Evolutionary conservation across 768 basidiomycete species (phyloP), one percentile per base, ranked within the genome.

Genomic region (Phlegmacium glaucopus): DNA sequence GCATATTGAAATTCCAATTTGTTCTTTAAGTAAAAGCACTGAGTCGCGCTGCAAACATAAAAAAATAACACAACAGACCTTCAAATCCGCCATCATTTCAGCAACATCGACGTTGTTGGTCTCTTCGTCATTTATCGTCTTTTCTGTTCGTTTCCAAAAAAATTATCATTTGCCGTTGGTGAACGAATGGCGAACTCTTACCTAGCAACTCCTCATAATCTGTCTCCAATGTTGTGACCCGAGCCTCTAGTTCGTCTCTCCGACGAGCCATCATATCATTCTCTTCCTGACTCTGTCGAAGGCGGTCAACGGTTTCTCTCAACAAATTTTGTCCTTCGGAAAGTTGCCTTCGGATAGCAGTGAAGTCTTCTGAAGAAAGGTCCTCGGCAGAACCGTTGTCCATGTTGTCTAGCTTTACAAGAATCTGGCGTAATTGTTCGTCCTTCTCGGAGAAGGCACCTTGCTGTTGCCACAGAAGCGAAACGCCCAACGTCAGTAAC

Each of bases 121-220:
- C 60, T 93, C 91, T 62, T 94, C 93, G 42, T 93, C 90, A 52
- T 86, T 78, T 42, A 94, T 91, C 7, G 87, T 90, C 72, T 94
- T 94, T 75, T 95, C 93, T 93, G 70, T 51, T 54, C 37, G 28
- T 15, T 39, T 47, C n/a, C 57, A 49, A 32, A 39, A 47, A 49
- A 29, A 29, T 29, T 42, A 42, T 11, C 51, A 37, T 15, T 22
- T 9, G 22, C 26, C 32, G n/a, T 34, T 34, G 3, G 32, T 6
- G n/a, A 15, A 4, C 12, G 17, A 15, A 17, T 18, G 22, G 3
- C 5, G 22, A 3, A 15, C 15, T 71, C 83, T 54, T 53, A 93
- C 94, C 94, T 27, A 99, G 78, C 18, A 98, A 77, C 67, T 98
- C 96, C 67, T 99, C 96, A 58, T 97, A 98, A 61, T 98, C 96